Percentiles rank a stretch among this genome's conserved stretches.
Conservation (phyloP, 2,329 filamentous ascomycete species). For the Neopestalotiopsis rosae region DNA sequence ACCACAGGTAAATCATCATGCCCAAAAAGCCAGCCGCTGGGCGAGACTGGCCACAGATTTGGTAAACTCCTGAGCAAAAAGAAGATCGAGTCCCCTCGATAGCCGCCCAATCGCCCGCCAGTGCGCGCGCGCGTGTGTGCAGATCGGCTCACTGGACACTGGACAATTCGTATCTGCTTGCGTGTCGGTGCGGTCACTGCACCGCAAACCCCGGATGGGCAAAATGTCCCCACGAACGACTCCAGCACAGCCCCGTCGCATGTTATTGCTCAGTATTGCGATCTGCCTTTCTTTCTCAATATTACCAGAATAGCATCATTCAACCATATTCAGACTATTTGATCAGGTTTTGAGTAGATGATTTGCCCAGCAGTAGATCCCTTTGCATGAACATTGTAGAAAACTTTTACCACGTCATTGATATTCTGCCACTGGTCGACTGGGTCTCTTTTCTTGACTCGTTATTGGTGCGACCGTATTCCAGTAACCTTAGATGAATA, state of each 20-base stretch:
- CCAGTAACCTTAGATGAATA: not conserved
- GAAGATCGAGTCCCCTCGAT: no score
- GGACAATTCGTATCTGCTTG: not conserved
- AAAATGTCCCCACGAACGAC: not conserved
- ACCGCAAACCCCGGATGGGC: not conserved
- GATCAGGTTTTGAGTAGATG: not conserved
- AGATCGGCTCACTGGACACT: no score
- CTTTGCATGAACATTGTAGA: not conserved
- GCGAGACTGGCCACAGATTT: not conserved
- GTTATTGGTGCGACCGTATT: not conserved
- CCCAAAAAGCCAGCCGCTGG: no score
- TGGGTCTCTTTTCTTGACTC: not conserved
- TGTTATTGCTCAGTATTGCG: not conserved
- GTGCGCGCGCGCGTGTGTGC: no score
- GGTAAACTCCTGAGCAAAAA: no score
- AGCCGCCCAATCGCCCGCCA: no score
- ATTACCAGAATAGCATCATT: not conserved
- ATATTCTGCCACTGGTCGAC: not conserved
- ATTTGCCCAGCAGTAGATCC: not conserved
- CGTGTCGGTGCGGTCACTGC: not conserved
- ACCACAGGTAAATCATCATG: not conserved
- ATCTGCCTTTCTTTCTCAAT: not conserved
- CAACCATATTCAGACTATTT: not conserved
- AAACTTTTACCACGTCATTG: not conserved
- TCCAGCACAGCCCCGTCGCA: conserved; percentile 8